Evolutionary conservation across 2,329 filamentous ascomycete genomes (phyloP).

Genomic region (Fusarium veterinarium): DNA sequence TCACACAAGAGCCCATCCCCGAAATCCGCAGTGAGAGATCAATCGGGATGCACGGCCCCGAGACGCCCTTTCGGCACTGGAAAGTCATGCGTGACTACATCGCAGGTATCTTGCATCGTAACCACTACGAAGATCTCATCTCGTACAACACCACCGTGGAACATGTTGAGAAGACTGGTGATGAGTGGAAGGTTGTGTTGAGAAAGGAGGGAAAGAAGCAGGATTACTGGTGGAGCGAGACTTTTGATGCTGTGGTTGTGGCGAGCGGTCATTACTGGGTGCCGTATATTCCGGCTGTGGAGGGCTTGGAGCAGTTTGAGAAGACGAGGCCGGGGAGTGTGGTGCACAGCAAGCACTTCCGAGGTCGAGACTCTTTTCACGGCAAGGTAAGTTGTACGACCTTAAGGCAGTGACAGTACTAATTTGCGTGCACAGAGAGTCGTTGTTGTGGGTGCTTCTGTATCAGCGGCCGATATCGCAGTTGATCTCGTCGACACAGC

Average conservation of each 20-base stretch:
- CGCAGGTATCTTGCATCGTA: conserved; percentile 61
- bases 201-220: conserved; percentile 49
- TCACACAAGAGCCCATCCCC: conserved; percentile 66
- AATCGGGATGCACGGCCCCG: conserved; percentile 59
- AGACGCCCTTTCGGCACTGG: conserved; percentile 73
- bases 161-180: conserved; percentile 60
- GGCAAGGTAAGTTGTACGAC: conserved; percentile 54
- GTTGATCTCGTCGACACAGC: conserved; percentile 62
- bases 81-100: conserved; percentile 67
- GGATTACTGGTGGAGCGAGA: conserved; percentile 72
- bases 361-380: conserved; percentile 57
- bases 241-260: conserved; percentile 70
- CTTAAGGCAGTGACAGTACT: background rate
- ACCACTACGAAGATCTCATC: conserved; percentile 64
- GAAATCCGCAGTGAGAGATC: conserved; percentile 47
- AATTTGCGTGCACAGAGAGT: conserved; percentile 59
- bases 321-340: conserved; percentile 60
- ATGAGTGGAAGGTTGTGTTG: conserved; percentile 65
- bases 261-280: conserved; percentile 71
- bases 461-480: conserved; percentile 72
- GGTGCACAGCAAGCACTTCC: conserved; percentile 66
- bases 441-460: conserved; percentile 71
- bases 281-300: conserved; percentile 64
- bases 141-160: conserved; percentile 72
- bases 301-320: conserved; percentile 62